phyloP scores from a whole-genome alignment of 495 filamentous ascomycete genomes.

The Penicillium roqueforti region DNA sequence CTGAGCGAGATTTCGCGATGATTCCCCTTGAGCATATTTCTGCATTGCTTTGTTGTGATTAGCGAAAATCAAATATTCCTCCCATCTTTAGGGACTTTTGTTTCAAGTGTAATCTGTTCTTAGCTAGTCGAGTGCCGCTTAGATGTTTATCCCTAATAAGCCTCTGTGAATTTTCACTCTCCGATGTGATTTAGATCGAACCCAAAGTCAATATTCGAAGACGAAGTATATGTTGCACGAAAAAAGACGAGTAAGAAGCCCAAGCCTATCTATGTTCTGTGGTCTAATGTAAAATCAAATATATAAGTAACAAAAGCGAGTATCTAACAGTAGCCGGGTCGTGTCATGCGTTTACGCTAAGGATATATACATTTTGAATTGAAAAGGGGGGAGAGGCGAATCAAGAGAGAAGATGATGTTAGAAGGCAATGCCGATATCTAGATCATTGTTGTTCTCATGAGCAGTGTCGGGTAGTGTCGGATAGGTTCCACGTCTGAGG shows the following conservation, averaged over 20 bases:
- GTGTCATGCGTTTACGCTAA: slow-evolving; percentile 20
- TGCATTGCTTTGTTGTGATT: neutral
- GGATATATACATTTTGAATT: slow-evolving; percentile 20
- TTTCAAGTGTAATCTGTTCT: neutral
- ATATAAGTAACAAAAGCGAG: neutral
- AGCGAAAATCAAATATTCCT: neutral
- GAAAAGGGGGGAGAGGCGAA: neutral
- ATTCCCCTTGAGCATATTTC: neutral
- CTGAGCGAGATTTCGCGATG: neutral
- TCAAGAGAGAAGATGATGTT: neutral
- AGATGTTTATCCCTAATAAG: neutral
- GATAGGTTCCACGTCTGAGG: neutral
- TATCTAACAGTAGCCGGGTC: slow-evolving; percentile 6
- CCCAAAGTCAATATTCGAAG: neutral
- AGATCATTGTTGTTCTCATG: neutral
- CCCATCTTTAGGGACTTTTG: neutral
- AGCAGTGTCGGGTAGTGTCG: neutral
- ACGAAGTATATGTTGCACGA: neutral
- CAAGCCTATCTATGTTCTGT: neutral
- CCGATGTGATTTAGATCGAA: neutral
- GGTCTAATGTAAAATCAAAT: neutral
- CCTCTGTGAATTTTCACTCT: neutral
- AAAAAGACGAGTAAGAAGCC: neutral
- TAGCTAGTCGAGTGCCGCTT: neutral
- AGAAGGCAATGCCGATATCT: neutral